Conservation (phyloP, 768 basidiomycete genomes). For the Trametes maxima region DNA sequence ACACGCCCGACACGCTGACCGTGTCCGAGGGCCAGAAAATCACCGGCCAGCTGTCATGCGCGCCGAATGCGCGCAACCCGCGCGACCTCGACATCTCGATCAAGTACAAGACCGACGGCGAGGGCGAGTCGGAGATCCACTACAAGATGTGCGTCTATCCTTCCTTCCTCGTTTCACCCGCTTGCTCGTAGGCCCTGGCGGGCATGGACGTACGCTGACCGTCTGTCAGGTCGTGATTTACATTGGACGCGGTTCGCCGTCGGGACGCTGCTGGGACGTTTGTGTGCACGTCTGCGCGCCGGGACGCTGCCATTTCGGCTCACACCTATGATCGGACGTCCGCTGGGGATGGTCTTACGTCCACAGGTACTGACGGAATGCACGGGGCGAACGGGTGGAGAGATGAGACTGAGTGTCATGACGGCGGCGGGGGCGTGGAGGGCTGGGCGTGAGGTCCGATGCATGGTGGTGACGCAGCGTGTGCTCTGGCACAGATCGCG, state of each 20-base stretch:
- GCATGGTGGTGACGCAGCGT: neutral
- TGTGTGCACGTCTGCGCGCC: neutral
- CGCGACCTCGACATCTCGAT: conserved; percentile 93
- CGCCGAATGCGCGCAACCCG: conserved; percentile 91
- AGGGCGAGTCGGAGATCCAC: conserved; percentile 44
- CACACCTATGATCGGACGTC: conserved; percentile 4
- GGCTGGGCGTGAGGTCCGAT: neutral
- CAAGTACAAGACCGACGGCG: conserved; percentile 51
- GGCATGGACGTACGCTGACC: conserved; percentile 54
- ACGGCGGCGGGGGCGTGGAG: neutral
- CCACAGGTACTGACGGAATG: conserved; percentile 3
- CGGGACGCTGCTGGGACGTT: neutral
- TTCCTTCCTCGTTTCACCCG: conserved; percentile 31
- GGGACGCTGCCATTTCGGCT: neutral
- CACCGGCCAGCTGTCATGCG: conserved; percentile 70
- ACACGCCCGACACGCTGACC: conserved; percentile 80
- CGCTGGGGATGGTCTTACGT: neutral
- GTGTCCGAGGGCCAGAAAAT: conserved; percentile 73
- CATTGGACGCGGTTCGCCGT: conserved; percentile 4
- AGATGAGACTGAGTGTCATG: neutral
- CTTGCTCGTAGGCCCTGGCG: neutral
- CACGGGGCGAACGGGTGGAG: neutral
- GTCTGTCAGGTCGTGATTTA: conserved; percentile 72
- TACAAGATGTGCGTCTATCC: conserved; percentile 84
- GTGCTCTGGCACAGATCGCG: neutral